phyloP scores from a whole-genome alignment of 2,329 filamentous ascomycete species.

The Triangularia verruculosa region DNA sequence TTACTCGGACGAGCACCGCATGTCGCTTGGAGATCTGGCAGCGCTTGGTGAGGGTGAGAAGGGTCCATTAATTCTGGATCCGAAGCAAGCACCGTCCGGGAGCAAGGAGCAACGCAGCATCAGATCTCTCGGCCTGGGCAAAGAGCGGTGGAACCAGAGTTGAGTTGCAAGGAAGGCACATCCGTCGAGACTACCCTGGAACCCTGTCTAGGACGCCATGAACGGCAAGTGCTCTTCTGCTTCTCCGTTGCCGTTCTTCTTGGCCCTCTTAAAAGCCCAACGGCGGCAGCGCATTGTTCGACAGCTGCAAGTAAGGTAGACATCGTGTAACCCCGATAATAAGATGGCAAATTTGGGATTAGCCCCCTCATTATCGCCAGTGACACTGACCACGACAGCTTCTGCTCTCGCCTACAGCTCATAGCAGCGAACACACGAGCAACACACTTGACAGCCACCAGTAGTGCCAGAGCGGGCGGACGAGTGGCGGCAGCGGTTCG shows the following conservation, averaged over 20 bases:
- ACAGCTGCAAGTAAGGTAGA: background rate
- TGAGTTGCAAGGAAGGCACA: slow-evolving; percentile 15
- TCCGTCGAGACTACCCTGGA: slow-evolving; percentile 17
- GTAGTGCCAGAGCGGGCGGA: background rate
- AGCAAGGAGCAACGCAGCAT: slow-evolving; percentile 10
- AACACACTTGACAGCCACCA: background rate
- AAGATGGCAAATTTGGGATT: background rate
- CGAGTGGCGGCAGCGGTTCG: background rate
- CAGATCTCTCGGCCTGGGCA: slow-evolving; percentile 23
- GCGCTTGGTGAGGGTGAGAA: background rate
- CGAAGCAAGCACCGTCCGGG: slow-evolving; percentile 4
- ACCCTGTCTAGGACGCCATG: slow-evolving; percentile 13
- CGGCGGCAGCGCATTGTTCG: background rate
- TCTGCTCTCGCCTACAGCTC: background rate
- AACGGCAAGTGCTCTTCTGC: slow-evolving; percentile 25
- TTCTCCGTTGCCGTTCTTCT: slow-evolving; percentile 3
- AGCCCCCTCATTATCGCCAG: background rate
- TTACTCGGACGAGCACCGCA: background rate
- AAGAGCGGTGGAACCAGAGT: slow-evolving; percentile 27
- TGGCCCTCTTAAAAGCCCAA: background rate
- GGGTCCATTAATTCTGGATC: slow-evolving; percentile 17
- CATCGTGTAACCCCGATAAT: background rate
- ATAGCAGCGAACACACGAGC: background rate
- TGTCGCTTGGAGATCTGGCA: slow-evolving; percentile 1
- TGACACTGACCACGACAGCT: background rate